Percentiles rank a stretch among this genome's conserved stretches.
Evolutionary conservation across 495 filamentous ascomycete genomes (phyloP).

Genomic region (Tuber borchii): DNA sequence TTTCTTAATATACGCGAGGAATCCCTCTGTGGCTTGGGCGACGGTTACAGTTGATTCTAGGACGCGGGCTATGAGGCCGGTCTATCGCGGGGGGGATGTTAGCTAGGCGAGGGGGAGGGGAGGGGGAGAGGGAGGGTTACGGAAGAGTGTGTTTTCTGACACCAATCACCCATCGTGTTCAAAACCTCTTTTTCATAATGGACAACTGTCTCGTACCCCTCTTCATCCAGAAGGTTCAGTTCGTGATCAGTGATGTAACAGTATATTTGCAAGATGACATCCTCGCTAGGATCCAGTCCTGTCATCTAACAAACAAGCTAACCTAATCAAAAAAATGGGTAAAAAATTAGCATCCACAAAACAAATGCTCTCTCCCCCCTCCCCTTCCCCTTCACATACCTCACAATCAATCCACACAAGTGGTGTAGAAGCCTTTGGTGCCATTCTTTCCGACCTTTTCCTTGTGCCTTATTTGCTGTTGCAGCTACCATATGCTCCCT

Average conservation of each 20-base stretch:
- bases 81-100: slow-evolving; percentile 48
- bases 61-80: slow-evolving; percentile 72
- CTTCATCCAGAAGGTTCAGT: slow-evolving; percentile 65
- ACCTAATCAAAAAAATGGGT: slow-evolving; percentile 4
- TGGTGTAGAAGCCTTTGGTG: slow-evolving; percentile 42
- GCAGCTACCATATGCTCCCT: too few relatives aligned
- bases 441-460: not conserved
- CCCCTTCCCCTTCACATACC: slow-evolving; percentile 46
- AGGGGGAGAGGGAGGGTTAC: slow-evolving; percentile 9
- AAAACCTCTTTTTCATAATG: slow-evolving; percentile 66
- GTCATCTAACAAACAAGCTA: slow-evolving; percentile 67
- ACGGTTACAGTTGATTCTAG: slow-evolving; percentile 65
- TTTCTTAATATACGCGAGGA: slow-evolving; percentile 70
- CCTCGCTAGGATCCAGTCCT: slow-evolving; percentile 68
- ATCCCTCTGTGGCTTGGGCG: slow-evolving; percentile 61
- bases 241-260: slow-evolving; percentile 83
- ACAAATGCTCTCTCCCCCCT: not conserved
- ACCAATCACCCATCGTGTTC: slow-evolving; percentile 70
- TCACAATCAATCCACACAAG: slow-evolving; percentile 86
- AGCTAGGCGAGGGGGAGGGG: not conserved
- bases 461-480: not conserved
- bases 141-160: slow-evolving; percentile 51
- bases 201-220: slow-evolving; percentile 74
- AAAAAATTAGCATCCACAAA: not conserved
- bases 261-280: slow-evolving; percentile 85